Conservation (phyloP, 192 early-diverging fungal species). For the Podila minutissima region DNA sequence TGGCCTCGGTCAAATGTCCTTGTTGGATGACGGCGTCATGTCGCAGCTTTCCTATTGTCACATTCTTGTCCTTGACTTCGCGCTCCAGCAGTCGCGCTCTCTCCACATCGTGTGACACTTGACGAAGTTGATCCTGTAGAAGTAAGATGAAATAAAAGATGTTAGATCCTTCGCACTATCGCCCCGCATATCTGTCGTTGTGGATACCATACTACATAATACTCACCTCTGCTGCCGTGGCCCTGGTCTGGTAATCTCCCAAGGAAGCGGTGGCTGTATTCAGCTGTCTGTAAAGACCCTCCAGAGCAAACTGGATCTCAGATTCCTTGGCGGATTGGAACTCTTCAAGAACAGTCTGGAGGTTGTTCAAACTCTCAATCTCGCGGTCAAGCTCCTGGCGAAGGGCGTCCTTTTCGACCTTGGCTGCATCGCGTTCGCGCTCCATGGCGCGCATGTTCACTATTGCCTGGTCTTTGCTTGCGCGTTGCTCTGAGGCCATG, state of each 20-base stretch:
- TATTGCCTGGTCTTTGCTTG: conserved; percentile 61
- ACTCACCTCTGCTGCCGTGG: conserved; percentile 65
- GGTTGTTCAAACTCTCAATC: conserved; percentile 71
- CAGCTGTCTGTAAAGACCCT: conserved; percentile 64
- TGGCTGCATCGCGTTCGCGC: conserved; percentile 54
- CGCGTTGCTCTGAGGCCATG: conserved; percentile 67
- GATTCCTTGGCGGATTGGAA: conserved; percentile 81
- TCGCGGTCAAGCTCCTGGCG: conserved; percentile 66
- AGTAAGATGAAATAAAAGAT: not conserved
- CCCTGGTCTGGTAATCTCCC: conserved; percentile 66
- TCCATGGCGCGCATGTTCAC: conserved; percentile 64
- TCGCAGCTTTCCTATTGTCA: conserved; percentile 79
- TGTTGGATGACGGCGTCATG: conserved; percentile 88
- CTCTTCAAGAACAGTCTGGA: conserved; percentile 88
- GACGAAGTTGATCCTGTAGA: conserved; percentile 62
- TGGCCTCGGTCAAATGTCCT: conserved; percentile 90
- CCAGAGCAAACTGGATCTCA: conserved; percentile 65
- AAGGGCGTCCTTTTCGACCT: conserved; percentile 56
- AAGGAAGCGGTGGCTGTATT: conserved; percentile 51
- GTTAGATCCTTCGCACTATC: conserved; percentile 25
- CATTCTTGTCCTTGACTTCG: conserved; percentile 77
- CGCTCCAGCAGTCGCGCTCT: conserved; percentile 64
- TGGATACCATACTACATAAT: not conserved
- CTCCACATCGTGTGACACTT: conserved; percentile 60
- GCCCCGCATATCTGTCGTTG: conserved; percentile 13